Conservation (phyloP, 2,329 filamentous ascomycete genomes). For the Talaromyces albobiverticillius region DNA sequence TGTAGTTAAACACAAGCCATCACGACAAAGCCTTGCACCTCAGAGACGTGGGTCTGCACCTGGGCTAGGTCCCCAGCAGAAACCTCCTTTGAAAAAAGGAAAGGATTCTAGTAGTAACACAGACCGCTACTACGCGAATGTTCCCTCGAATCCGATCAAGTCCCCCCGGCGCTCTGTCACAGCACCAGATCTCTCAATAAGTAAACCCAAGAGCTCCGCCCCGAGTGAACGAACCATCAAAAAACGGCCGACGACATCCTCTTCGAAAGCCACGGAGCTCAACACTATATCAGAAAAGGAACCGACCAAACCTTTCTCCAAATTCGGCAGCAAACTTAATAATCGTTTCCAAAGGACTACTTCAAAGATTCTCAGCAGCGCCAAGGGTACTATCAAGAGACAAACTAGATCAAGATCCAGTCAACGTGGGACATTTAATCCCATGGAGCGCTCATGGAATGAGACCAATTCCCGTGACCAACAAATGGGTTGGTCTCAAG, state of each 20-base stretch:
- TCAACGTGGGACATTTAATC: constrained; percentile 20
- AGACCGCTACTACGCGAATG: constrained; percentile 2
- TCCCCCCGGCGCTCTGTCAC: constrained; percentile 6
- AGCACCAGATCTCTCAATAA: not conserved
- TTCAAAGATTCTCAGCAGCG: constrained; percentile 11
- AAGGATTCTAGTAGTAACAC: not conserved
- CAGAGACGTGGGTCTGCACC: not conserved
- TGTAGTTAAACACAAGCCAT: constrained; percentile 4
- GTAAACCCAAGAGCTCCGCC: not conserved
- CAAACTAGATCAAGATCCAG: constrained; percentile 12
- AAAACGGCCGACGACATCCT: constrained; percentile 4
- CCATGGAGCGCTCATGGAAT: constrained; percentile 16
- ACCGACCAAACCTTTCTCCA: constrained; percentile 2
- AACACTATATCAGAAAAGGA: not conserved
- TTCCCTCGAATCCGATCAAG: not conserved
- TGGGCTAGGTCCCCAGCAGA: not conserved
- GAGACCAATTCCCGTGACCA: constrained; percentile 16
- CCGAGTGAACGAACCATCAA: not conserved
- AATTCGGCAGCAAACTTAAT: constrained; percentile 2
- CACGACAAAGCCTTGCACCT: not conserved
- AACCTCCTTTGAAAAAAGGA: not conserved
- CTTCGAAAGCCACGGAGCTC: not conserved
- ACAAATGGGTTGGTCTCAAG: constrained; percentile 15
- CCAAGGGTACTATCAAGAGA: constrained; percentile 13
- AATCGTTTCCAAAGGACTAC: constrained; percentile 6